These are phyloP conservation scores for Lactifluus pinguis DNA, from an alignment of 768 basidiomycete species.

Conservation along the genomic window DNA sequence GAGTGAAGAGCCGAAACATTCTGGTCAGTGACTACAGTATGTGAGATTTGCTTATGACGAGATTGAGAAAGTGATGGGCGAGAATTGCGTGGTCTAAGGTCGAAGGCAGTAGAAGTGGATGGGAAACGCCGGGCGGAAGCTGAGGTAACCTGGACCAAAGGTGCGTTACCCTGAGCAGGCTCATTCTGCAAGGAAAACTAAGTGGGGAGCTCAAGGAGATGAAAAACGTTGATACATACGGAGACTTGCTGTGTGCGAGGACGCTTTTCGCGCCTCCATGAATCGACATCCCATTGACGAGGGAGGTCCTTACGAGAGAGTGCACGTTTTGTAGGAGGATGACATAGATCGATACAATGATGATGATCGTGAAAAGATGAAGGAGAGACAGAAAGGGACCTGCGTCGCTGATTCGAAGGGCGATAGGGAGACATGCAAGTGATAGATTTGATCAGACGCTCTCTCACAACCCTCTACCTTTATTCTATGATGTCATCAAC, in stretches of 20 bases:
- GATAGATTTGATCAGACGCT: not conserved
- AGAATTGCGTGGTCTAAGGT: conserved; percentile 20
- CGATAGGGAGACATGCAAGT: conserved; percentile 17
- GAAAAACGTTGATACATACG: conserved; percentile 29
- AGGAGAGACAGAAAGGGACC: conserved; percentile 45
- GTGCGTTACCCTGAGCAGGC: not conserved
- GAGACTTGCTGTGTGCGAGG: conserved; percentile 37
- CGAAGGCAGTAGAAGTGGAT: conserved; percentile 28
- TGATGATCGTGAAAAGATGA: conserved; percentile 27
- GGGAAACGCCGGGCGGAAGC: conserved; percentile 17
- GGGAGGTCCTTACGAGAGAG: conserved; percentile 30
- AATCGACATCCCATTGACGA: conserved; percentile 45
- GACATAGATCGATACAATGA: conserved; percentile 33
- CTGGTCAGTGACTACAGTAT: conserved; percentile 8
- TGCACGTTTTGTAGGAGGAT: conserved; percentile 41
- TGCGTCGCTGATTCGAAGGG: conserved; percentile 32
- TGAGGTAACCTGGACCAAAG: not conserved
- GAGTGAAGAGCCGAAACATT: conserved; percentile 44
- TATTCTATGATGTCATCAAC: not conserved
- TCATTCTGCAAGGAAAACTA: not conserved
- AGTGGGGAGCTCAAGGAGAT: not conserved
- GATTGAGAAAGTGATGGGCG: conserved; percentile 2
- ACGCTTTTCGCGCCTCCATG: conserved; percentile 47
- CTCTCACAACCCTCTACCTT: not conserved
- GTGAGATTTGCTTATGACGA: not conserved